Evolutionary conservation across 176 grass and related monocot genomes (phyloP).

Genomic region (Oryza rufipogon): DNA sequence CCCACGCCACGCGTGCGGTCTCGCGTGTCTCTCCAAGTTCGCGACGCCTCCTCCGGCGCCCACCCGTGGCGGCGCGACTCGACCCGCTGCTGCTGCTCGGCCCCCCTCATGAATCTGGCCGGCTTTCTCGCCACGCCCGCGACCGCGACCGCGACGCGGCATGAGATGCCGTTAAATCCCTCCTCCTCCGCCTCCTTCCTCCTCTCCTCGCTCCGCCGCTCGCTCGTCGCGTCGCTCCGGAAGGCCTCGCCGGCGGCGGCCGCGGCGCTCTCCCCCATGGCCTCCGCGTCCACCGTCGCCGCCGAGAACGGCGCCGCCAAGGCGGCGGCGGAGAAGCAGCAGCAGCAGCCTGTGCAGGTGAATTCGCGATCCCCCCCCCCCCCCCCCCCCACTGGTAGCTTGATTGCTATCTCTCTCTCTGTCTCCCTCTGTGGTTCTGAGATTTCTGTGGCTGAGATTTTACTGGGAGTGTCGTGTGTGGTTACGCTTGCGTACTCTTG

Average conservation of each 20-base stretch:
- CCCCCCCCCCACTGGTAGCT: no score
- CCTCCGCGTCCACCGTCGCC: slow-evolving; percentile 37
- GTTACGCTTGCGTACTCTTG: neutral
- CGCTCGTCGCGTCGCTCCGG: slow-evolving; percentile 42
- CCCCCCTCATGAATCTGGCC: slow-evolving; percentile 53
- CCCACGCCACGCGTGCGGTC: neutral
- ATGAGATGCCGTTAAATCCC: slow-evolving; percentile 61
- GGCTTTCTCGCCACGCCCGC: slow-evolving; percentile 20
- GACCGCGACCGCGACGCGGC: neutral
- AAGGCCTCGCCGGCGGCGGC: slow-evolving; percentile 14
- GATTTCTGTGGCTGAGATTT: neutral
- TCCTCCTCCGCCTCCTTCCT: neutral
- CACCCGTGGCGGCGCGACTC: slow-evolving; percentile 21
- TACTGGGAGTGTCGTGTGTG: neutral
- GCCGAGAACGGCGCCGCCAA: slow-evolving; percentile 36
- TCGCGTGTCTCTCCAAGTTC: neutral
- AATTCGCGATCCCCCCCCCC: neutral
- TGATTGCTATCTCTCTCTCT: neutral
- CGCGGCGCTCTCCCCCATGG: slow-evolving; percentile 40
- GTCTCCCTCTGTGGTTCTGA: neutral
- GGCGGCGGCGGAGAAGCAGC: slow-evolving; percentile 35
- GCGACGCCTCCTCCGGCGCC: neutral
- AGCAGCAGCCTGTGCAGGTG: slow-evolving; percentile 47
- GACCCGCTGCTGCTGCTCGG: neutral
- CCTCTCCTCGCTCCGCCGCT: slow-evolving; percentile 34